A percentile compares a stretch with the other conserved stretches of the same genome.
These are phyloP conservation scores for Fragaria ananassa DNA, from an alignment of 306 rosid genomes.

Conservation along the genomic window DNA sequence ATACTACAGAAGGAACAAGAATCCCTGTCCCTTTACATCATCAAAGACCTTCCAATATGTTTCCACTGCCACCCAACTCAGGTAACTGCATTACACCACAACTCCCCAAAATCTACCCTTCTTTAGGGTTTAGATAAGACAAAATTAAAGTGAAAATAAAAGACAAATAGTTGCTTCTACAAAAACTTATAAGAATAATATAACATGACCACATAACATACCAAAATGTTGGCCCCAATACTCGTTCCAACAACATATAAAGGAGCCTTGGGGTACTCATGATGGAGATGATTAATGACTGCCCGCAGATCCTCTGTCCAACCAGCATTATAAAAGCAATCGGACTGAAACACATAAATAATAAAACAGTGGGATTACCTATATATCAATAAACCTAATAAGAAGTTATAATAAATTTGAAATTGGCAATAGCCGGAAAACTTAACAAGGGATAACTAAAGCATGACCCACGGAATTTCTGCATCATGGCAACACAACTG, in stretches of 20 bases:
- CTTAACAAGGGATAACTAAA: neutral
- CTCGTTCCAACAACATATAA: constrained; percentile 85
- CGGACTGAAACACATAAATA: constrained; percentile 72
- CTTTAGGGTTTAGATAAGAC: too few species aligned
- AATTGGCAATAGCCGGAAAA: neutral
- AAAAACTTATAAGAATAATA: neutral
- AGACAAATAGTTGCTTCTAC: neutral
- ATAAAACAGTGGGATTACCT: constrained; percentile 4
- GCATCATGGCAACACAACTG: neutral
- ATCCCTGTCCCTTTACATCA: neutral
- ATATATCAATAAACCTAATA: neutral
- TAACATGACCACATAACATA: constrained; percentile 18
- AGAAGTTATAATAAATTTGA: neutral
- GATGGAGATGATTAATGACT: constrained; percentile 63
- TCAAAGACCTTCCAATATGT: neutral
- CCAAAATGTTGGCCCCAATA: constrained; percentile 93
- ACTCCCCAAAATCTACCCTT: neutral
- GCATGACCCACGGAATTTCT: neutral
- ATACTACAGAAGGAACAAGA: neutral
- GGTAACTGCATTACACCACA: neutral
- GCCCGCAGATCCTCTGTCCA: constrained; percentile 93
- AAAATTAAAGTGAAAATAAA: neutral
- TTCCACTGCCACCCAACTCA: neutral
- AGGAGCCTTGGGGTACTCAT: constrained; percentile 63
- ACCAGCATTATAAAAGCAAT: constrained; percentile 94